Base-by-base conservation (phyloP, 495 filamentous ascomycete species). In the Durotheca rogersii region DNA sequence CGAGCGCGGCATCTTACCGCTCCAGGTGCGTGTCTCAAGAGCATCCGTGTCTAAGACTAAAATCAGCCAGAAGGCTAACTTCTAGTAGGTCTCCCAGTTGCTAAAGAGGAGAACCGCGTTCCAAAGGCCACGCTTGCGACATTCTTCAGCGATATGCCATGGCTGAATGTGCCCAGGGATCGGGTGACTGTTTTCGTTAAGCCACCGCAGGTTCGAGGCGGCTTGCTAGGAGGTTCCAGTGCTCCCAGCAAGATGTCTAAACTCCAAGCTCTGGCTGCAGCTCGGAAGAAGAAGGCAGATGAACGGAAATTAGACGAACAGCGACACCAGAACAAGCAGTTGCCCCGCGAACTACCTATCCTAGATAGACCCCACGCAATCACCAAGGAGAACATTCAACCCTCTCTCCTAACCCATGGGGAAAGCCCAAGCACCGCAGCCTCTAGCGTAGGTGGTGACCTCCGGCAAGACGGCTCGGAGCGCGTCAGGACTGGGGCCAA, bases 111-210 rank as follows among this genome's bases (percentile, higher is more conserved):
- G n/a, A n/a, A n/a, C n/a, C n/a, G n/a, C n/a, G n/a, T n/a, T n/a
- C n/a, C n/a, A n/a, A n/a, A n/a, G n/a, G 9, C 23, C 48, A 55
- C 58, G 15, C 52, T 68, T 16, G 53, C 63, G 14, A 49, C 58
- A 39, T 88, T 92, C 73, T 98, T 96, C 62, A 74, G 72, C 46
- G 93, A 95, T 60, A 82, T 82, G 51, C 89, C 92, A 0, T 98
- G 93, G 93, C 76, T 89, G 16, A 82, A 86, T 48, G 74, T 94
- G 21, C 89, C 90, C 16, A 56, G 66, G 16, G 69, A 89, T 39
- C 83, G 88, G 16, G 80, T 80, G 48, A 81, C 84, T 29, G 79
- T 92, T 16, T 73, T 89, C 25, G 70, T 88, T 16, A 75, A 85
- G 34, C 81, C 85, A 3, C 56, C 81, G 3, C 75, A 71, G 41